These are phyloP conservation scores for Artemisia annua DNA, from an alignment of 129 eudicot genomes.

Conservation along the genomic window DNA sequence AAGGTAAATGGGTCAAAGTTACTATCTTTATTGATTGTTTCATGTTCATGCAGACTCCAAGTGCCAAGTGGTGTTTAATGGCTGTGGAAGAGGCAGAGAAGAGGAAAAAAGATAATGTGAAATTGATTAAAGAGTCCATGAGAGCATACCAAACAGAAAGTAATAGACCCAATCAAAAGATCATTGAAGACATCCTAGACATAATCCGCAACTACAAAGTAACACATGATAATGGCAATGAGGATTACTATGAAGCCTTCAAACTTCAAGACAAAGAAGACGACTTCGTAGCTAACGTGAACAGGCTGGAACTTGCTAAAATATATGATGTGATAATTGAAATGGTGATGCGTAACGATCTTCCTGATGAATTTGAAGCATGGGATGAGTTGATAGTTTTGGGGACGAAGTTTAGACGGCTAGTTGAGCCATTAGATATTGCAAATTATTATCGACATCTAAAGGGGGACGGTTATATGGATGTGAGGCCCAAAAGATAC, in stretches of 20 bases:
- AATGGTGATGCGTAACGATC: slow-evolving; percentile 64
- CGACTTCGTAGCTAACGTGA: slow-evolving; percentile 66
- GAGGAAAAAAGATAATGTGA: slow-evolving; percentile 47
- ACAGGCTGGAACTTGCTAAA: slow-evolving; percentile 65
- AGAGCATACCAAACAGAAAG: background rate
- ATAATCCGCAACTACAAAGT: slow-evolving; percentile 35
- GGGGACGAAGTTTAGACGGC: slow-evolving; percentile 57
- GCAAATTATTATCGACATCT: slow-evolving; percentile 76
- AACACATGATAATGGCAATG: slow-evolving; percentile 21
- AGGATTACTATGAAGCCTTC: slow-evolving; percentile 68
- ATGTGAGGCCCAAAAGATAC: slow-evolving; percentile 60
- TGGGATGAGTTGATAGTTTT: slow-evolving; percentile 49
- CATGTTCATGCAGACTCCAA: slow-evolving; percentile 43
- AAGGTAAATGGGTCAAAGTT: too few relatives aligned
- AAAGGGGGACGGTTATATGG: slow-evolving; percentile 45
- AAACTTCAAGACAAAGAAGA: slow-evolving; percentile 41
- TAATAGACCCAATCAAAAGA: slow-evolving; percentile 17
- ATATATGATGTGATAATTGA: slow-evolving; percentile 76
- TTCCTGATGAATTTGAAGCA: slow-evolving; percentile 84
- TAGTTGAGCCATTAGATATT: slow-evolving; percentile 80
- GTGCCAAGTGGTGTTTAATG: slow-evolving; percentile 60
- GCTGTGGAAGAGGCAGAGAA: slow-evolving; percentile 73
- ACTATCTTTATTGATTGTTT: background rate
- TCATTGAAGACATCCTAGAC: slow-evolving; percentile 11
- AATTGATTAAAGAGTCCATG: slow-evolving; percentile 14